Evolutionary conservation across 805 yeast species (phyloP), one percentile per base, ranked within the genome.

Genomic region (Candida vartiovaarae): DNA sequence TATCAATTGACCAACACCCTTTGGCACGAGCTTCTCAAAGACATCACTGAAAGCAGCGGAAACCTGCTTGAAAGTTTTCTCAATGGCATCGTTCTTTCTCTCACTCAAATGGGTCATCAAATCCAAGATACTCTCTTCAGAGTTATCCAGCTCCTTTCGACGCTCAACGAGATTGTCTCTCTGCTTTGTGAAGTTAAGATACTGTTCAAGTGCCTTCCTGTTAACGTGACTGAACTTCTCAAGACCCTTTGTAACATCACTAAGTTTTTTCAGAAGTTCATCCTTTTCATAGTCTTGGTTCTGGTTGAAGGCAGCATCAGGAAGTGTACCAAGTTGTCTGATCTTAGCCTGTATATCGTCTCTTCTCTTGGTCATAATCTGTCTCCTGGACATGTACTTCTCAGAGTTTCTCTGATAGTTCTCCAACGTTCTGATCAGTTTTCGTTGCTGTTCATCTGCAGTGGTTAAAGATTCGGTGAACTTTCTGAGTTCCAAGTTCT

Each of bases 141-240:
- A 86, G 34, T 67, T 71, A 25, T 77, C 83, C 32, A 91, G 69
- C 48, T 87, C 95, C 15, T 66, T 66, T 32, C 84, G 74, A 54
- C 97, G 78, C 25, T 65, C 67, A 1, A 72, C 72, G 46, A 91
- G 67, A 4, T 80, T 83, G 39, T 77, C 82, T 42, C 84, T 72
- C 61, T 90, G 93, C 45, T 74, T 78, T 20, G 84, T 76, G 59
- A 88, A 89, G 34, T 77, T 79, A 40, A 72, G 65, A 57, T 74
- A 86, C 57, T 90, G 96, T 54, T 90, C 97, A 51, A 84, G 68
- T 0, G 98, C 96, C 56, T 88, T 86, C 59, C 84, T 84, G 65
- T 91, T 91, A 40, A 93, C 84, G 60, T 88, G 95, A 25, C 77
- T 75, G 59, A 76, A 82, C 52, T 76, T 71, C 36, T 77, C 74